Evolutionary conservation across 495 filamentous ascomycete genomes (phyloP).

Genomic region (Physcia stellaris): DNA sequence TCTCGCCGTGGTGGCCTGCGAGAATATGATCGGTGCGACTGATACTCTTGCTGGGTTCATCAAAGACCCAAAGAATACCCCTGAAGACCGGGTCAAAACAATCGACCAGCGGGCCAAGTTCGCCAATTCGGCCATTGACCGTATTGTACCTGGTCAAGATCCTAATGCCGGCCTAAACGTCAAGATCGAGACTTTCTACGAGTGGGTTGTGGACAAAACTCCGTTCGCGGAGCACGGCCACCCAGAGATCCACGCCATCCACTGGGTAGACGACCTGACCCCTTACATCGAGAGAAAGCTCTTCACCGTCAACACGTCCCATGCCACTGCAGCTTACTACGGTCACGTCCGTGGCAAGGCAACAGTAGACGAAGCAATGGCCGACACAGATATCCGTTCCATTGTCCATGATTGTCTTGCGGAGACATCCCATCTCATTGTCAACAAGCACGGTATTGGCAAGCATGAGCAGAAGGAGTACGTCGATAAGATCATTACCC

Average conservation of each 20-base stretch:
- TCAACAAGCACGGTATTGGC: slow-evolving; percentile 70
- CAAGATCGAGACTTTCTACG: slow-evolving; percentile 93
- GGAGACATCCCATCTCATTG: slow-evolving; percentile 76
- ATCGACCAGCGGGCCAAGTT: slow-evolving; percentile 59
- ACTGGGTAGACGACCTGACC: slow-evolving; percentile 79
- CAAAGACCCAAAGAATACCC: slow-evolving; percentile 54
- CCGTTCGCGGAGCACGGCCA: slow-evolving; percentile 55
- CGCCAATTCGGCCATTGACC: slow-evolving; percentile 95
- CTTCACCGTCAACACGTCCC: slow-evolving; percentile 96
- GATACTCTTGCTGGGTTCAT: slow-evolving; percentile 70
- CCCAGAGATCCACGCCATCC: slow-evolving; percentile 71
- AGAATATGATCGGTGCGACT: slow-evolving; percentile 91
- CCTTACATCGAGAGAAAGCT: slow-evolving; percentile 99
- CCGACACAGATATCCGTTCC: slow-evolving; percentile 51
- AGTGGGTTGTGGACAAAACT: slow-evolving; percentile 86
- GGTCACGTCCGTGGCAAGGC: slow-evolving; percentile 70
- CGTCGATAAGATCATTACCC: slow-evolving; percentile 78
- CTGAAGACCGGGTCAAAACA: slow-evolving; percentile 40
- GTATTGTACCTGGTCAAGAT: slow-evolving; percentile 84
- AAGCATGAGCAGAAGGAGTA: slow-evolving; percentile 71
- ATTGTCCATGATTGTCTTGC: slow-evolving; percentile 61
- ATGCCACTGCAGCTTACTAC: slow-evolving; percentile 95
- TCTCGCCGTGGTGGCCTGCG: slow-evolving; percentile 86
- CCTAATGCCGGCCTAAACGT: slow-evolving; percentile 71
- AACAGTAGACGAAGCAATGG: slow-evolving; percentile 75